Evolutionary conservation across 305 asterid genomes (phyloP), one percentile per base, ranked within the genome.

Genomic region (Fraxinus ornus): DNA sequence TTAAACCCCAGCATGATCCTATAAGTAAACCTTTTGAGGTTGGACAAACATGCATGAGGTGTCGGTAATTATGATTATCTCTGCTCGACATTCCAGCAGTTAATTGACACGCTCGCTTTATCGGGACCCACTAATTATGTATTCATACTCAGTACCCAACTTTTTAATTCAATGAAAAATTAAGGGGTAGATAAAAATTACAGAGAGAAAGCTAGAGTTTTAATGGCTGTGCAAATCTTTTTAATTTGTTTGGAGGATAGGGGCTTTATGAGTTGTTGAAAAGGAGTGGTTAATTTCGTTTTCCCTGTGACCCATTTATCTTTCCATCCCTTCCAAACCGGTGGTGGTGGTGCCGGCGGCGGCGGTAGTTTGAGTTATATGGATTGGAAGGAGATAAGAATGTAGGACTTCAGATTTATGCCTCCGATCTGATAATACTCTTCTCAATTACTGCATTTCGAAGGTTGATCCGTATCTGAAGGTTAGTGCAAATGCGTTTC

Each of bases 341-440:
- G 60, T 49, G 60, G 60, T 49, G 66, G 57, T 10, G 60, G 21
- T 49, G 62, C 66, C 26, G 66, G 60, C 7, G 79, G 44, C 57
- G 80, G 80, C 72, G 78, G 75, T 19, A 32, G 35, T 78, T 78
- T 35, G 83, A 7, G 81, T 79, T 41, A 0, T 35, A 22, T 74
- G 24, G 32, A 62, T 62, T 9, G 6, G 32, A n/a, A 47, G 75
- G 73, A 33, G 47, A 78, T 82, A 64, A 84, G 84, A 35, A 30
- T 55, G 66, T 76, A 57, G 72, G 84, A 49, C 62, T 49, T 49
- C 75, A 22, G 83, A 62, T 71, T 77, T 77, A 39, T 64, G 74
- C 81, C 62, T 22, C 76, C 82, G 86, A 85, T 87, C 89, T 82
- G 82, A 82, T 71, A 83, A 85, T 70, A 80, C 66, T 70, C 39